Percentiles rank a stretch among this genome's conserved stretches.
Conservation (phyloP, 495 filamentous ascomycete genomes). For the Hypoxylon cercidicola region DNA sequence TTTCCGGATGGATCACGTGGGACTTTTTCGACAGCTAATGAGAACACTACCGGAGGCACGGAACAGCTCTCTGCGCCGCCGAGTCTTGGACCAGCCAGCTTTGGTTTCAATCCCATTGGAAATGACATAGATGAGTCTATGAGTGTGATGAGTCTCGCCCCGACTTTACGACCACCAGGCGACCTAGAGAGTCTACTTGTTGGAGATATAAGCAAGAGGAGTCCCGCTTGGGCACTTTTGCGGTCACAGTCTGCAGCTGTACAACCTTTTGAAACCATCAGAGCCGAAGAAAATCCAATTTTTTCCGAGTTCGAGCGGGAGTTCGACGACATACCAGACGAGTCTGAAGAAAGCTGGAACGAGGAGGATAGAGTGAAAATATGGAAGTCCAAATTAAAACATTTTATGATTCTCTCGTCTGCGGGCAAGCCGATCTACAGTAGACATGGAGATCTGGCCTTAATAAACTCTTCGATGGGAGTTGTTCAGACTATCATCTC, state of each 20-base stretch:
- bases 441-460: conserved; percentile 85
- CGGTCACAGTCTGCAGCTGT: conserved; percentile 66
- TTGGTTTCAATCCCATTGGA: conserved; percentile 36
- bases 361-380: conserved; percentile 72
- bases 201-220: conserved; percentile 68
- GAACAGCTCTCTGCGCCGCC: conserved; percentile 43
- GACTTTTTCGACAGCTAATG: conserved; percentile 62
- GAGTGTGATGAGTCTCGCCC: conserved; percentile 85
- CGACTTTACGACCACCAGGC: conserved; percentile 75
- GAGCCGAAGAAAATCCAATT: conserved; percentile 59
- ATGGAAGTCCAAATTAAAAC: conserved; percentile 92
- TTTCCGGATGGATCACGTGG: conserved; percentile 73
- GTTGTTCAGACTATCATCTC: conserved; percentile 97
- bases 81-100: conserved; percentile 44
- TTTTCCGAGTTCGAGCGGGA: conserved; percentile 76
- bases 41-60: conserved; percentile 45
- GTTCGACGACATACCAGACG: conserved; percentile 79
- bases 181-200: conserved; percentile 86
- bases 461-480: conserved; percentile 94
- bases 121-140: conserved; percentile 77
- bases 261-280: conserved; percentile 65
- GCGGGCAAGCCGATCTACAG: conserved; percentile 99
- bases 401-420: conserved; percentile 94
- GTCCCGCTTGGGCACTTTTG: conserved; percentile 68
- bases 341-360: conserved; percentile 66